Evolutionary conservation across 2,329 filamentous ascomycete genomes (phyloP), one percentile per base, ranked within the genome.

Genomic region (Aspergillus terreus): DNA sequence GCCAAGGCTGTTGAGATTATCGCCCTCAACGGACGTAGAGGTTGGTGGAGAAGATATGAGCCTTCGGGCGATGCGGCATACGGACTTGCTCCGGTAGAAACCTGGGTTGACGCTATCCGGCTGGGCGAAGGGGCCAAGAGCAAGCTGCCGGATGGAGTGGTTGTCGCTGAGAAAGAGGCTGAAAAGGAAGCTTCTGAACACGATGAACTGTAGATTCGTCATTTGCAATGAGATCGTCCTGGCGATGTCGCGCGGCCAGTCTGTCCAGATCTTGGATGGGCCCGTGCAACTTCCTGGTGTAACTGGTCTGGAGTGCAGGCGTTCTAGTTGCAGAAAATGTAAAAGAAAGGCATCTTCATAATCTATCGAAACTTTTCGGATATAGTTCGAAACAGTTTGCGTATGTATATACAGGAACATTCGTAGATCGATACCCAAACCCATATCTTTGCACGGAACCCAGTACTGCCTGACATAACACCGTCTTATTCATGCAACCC

Each of bases 81-180:
- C 43, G 59, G 63, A 3, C 66, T 78, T 21, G 76, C 81, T 49
- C 81, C 79, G 23, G 76, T 99, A 27, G 90, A 96, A 74, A 76
- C 77, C 55, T 99, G 92, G 90, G 83, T 99, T 53, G 94, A 99
- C 64, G 80, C 83, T n/a, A 90, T 97, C 56, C 85, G 90, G 35
- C 81, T 99, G 78, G 90, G 92, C 47, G 92, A 97, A 66, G 88
- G 90, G 2, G 75, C 81, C 53, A 96, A 92, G 78, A 80, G 84
- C 63, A 88, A 85, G 74, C 69, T 94, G 40, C 88, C 88, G 0
- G 79, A 82, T 52, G 81, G 78, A 2, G 63, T 89, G 41, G 65
- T 86, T 30, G 66, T 66, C 15, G 71, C 49, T 4, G 73, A 72
- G 48, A 68, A 67, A 17, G 61, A 63, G 14, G 55, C 46, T 45